phyloP scores from a whole-genome alignment of 1,284 basidiomycete genomes.

The Austropuccinia psidii region DNA sequence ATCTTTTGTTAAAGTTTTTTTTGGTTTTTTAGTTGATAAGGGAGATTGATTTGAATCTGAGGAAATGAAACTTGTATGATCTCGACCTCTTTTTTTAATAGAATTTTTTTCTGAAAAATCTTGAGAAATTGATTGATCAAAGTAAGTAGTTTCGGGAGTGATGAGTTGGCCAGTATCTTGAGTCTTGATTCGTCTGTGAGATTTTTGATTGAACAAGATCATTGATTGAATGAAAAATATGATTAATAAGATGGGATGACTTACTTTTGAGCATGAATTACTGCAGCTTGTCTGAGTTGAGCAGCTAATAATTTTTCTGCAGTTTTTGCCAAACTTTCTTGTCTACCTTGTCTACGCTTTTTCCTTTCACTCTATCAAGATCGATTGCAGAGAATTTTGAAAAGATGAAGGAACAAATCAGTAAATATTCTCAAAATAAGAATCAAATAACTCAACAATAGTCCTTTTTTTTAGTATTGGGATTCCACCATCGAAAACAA shows the following conservation, averaged over 20 bases:
- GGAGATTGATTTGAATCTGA: conserved; percentile 45
- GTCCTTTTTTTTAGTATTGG: conserved; percentile 77
- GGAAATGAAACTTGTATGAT: not conserved
- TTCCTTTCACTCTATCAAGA: conserved; percentile 17
- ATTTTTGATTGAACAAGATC: not conserved
- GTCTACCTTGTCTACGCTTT: conserved; percentile 42
- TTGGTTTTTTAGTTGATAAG: conserved; percentile 16
- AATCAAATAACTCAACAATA: conserved; percentile 55
- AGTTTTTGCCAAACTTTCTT: conserved; percentile 45
- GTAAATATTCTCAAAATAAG: not conserved
- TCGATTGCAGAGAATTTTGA: not conserved
- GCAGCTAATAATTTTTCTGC: conserved; percentile 85
- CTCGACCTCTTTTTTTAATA: conserved; percentile 19
- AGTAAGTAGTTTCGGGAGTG: conserved; percentile 54
- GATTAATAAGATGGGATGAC: conserved; percentile 21
- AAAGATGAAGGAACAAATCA: not conserved
- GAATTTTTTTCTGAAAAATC: conserved; percentile 31
- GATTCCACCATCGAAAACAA: conserved; percentile 93
- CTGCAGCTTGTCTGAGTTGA: conserved; percentile 81
- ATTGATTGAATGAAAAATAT: not conserved
- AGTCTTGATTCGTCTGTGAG: not conserved
- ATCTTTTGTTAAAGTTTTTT: conserved; percentile 42
- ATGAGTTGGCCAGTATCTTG: conserved; percentile 63
- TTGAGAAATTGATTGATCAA: conserved; percentile 20
- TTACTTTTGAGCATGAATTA: conserved; percentile 61